These are phyloP conservation scores for Micractinium conductrix DNA, from an alignment of 139 green algal species.

Conservation along the genomic window DNA sequence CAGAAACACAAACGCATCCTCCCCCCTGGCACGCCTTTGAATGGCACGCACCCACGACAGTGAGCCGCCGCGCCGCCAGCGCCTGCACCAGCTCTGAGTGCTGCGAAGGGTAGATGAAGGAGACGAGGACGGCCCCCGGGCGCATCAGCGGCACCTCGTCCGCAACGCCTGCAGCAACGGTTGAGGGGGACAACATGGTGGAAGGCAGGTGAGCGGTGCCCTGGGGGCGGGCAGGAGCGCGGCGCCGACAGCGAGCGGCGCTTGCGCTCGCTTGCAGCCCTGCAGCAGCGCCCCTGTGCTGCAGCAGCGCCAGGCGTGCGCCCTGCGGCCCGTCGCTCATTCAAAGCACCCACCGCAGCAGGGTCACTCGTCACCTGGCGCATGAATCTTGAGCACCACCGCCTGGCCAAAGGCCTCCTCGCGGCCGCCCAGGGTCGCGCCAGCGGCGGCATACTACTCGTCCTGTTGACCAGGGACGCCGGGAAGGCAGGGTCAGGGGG, in stretches of 20 bases:
- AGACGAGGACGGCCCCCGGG: slow-evolving; percentile 66
- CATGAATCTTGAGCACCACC: slow-evolving; percentile 69
- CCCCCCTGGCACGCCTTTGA: neutral
- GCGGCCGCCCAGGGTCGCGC: slow-evolving; percentile 69
- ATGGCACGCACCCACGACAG: slow-evolving; percentile 70
- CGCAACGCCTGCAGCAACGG: neutral
- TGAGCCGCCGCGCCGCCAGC: slow-evolving; percentile 57
- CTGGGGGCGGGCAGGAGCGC: too few relatives aligned
- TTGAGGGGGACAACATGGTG: too few relatives aligned
- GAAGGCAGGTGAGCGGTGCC: too few relatives aligned
- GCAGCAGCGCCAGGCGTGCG: too few relatives aligned
- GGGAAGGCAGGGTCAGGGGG: too few relatives aligned
- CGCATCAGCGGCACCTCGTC: slow-evolving; percentile 68
- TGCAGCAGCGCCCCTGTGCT: too few relatives aligned
- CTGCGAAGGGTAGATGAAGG: slow-evolving; percentile 79
- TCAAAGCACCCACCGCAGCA: too few relatives aligned
- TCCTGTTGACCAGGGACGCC: too few relatives aligned
- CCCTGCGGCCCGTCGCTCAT: too few relatives aligned
- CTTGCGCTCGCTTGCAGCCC: too few relatives aligned
- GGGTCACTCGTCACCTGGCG: slow-evolving; percentile 58
- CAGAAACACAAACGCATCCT: neutral
- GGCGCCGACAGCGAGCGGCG: too few relatives aligned
- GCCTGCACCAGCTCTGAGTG: slow-evolving; percentile 79
- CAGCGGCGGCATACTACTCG: slow-evolving; percentile 65
- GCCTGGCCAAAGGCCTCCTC: slow-evolving; percentile 50